These are phyloP conservation scores for Ophiobolus disseminans DNA, from an alignment of 2,329 filamentous ascomycete species.

Conservation along the genomic window DNA sequence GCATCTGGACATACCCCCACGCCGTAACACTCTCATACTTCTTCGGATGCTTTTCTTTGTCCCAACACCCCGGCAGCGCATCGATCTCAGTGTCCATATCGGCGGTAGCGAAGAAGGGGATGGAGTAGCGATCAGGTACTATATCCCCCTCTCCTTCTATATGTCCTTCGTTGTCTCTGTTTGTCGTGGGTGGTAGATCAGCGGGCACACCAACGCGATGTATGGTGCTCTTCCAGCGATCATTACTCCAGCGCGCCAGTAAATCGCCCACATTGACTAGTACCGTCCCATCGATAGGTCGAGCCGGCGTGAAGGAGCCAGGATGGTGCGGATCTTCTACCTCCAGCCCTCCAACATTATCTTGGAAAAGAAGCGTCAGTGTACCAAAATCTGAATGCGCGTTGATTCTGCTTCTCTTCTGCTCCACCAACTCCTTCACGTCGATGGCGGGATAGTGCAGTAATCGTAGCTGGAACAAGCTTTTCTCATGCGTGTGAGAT, in stretches of 20 bases:
- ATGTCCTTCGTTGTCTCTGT: too few species aligned
- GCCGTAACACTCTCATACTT: slow-evolving; percentile 51
- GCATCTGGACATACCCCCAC: slow-evolving; percentile 41
- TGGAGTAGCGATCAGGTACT: slow-evolving; percentile 47
- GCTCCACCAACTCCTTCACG: slow-evolving; percentile 26
- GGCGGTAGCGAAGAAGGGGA: slow-evolving; percentile 51
- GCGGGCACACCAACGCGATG: slow-evolving; percentile 48
- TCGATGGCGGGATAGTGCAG: slow-evolving; percentile 51
- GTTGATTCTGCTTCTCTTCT: slow-evolving; percentile 43
- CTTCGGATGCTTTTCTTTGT: slow-evolving; percentile 34
- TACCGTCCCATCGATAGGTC: slow-evolving; percentile 41
- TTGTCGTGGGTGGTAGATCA: too few species aligned
- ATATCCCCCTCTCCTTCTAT: slow-evolving; percentile 22
- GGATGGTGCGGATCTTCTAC: slow-evolving; percentile 37
- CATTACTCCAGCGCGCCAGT: slow-evolving; percentile 50
- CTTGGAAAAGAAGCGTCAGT: slow-evolving; percentile 53
- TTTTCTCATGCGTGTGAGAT: slow-evolving; percentile 29
- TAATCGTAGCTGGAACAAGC: slow-evolving; percentile 45
- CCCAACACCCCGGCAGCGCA: slow-evolving; percentile 43
- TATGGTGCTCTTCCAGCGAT: slow-evolving; percentile 47
- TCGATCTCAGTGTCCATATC: slow-evolving; percentile 50
- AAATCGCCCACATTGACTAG: slow-evolving; percentile 52
- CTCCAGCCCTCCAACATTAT: slow-evolving; percentile 51
- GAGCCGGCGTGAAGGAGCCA: slow-evolving; percentile 38
- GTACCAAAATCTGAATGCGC: slow-evolving; percentile 54